Conservation (phyloP, 257 asterid genomes). For the Lycium ferocissimum region DNA sequence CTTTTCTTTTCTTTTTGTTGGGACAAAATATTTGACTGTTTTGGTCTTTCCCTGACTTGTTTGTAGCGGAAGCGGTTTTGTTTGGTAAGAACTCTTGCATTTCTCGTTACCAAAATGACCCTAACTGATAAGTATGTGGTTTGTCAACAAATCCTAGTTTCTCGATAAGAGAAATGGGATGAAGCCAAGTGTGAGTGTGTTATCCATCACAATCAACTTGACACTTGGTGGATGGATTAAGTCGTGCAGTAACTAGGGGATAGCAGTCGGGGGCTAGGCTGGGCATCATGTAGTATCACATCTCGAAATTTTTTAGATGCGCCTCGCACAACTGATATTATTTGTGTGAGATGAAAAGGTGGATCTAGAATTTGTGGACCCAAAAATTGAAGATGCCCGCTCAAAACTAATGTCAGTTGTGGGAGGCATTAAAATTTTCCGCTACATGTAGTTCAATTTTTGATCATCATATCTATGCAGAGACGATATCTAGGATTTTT, state of each 20-base stretch:
- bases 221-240: background rate
- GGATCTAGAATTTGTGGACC: no score
- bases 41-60: background rate
- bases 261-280: background rate
- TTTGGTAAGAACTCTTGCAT: background rate
- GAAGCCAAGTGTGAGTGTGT: background rate
- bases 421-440: no score
- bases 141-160: background rate
- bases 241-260: background rate
- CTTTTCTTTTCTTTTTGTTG: background rate
- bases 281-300: background rate
- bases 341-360: no score
- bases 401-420: no score
- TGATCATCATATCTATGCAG: no score
- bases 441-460: no score
- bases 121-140: background rate
- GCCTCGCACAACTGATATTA: no score
- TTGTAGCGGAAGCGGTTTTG: constrained; percentile 8
- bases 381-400: no score
- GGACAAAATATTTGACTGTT: background rate
- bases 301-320: no score
- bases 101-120: background rate
- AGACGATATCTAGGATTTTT: no score
- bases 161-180: background rate
- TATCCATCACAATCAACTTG: background rate